Base-by-base conservation (phyloP, 208 protist genomes). In the Vickermania ingenoplastis region DNA sequence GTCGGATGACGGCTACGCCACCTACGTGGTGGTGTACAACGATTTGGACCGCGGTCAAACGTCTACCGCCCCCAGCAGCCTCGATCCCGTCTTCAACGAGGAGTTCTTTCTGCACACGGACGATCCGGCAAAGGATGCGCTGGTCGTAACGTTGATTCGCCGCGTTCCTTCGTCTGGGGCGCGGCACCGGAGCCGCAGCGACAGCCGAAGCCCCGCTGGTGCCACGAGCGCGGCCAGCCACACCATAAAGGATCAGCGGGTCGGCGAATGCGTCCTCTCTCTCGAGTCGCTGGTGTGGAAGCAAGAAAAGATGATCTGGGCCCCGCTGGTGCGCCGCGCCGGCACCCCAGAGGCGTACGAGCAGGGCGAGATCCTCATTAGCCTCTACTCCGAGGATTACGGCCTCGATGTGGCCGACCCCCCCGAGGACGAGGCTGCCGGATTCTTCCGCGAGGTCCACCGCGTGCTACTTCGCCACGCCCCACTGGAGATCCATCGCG, bases 211-310 rank as follows among this genome's bases (percentile, higher is more conserved):
- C 36, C 36, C 36, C 36, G n/a, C n/a, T n/a, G n/a, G 53, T 4
- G 17, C 48, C 1, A 30, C 27, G 14, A 17, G 54, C 13, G 27
- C 26, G 26, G 52, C n/a, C 22, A 52, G 67, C 25, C 68, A 71
- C 5, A n/a, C n/a, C n/a, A n/a, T n/a, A n/a, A 77, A 81, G 41
- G 56, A 57, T n/a, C 67, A 71, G 49, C 79, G 80, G 51, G 55
- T 94, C 11, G 78, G 76, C 25, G 75, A 91, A 62, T 91, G 83
- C 31, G 77, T 86, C 11, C 36, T 94, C 14, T 82, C 87, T 2
- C 57, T 89, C 41, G 55, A 71, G 57, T 81, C 84, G 69, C 62
- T 88, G 25, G 53, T 73, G 17, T 74, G 69, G 63, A 70, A 77
- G 27, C 67, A 71, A 53, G 81, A 86, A 69, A 61, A 76, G 41